Evolutionary conservation across 1,284 basidiomycete genomes (phyloP).

Genomic region (Ceratobasidium theobromae): DNA sequence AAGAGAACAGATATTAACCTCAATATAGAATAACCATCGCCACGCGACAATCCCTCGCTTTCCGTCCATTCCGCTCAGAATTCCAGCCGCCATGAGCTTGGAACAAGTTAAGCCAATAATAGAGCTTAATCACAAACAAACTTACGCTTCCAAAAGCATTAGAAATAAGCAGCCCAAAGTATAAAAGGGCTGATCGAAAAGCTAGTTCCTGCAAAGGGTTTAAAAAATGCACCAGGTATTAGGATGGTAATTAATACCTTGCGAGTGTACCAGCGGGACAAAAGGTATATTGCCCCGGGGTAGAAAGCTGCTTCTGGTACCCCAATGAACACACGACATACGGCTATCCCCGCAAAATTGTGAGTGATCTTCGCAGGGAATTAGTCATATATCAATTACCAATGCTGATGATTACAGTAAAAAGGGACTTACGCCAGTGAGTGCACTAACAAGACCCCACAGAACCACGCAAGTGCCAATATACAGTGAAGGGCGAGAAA

Average conservation of each 20-base stretch:
- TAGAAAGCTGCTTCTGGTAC: conserved; percentile 67
- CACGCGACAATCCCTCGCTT: conserved; percentile 66
- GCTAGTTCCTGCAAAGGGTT: conserved; percentile 54
- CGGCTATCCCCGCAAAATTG: conserved; percentile 58
- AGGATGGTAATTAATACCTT: conserved; percentile 67
- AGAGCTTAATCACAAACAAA: conserved; percentile 30
- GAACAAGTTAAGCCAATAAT: conserved; percentile 8
- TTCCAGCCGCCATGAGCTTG: conserved; percentile 70
- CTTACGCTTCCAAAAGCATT: conserved; percentile 74
- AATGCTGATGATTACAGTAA: too few species aligned
- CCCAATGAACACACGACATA: conserved; percentile 62
- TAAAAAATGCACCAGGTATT: conserved; percentile 46
- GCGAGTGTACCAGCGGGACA: conserved; percentile 67
- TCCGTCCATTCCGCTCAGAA: conserved; percentile 69
- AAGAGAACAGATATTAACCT: conserved; percentile 36
- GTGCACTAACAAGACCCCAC: conserved; percentile 63
- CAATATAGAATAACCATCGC: conserved; percentile 58
- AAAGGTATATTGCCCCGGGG: conserved; percentile 60
- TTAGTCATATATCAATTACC: neutral
- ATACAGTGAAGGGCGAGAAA: conserved; percentile 54
- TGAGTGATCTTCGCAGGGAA: conserved; percentile 50
- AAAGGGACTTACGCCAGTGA: conserved; percentile 61
- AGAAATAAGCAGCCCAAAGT: conserved; percentile 65
- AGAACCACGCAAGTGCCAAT: conserved; percentile 60
- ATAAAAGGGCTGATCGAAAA: conserved; percentile 69